Percentiles rank a stretch among this genome's conserved stretches.
These are phyloP conservation scores for Lathyrus tuberosus DNA, from an alignment of 306 rosid genomes.

Conservation along the genomic window DNA sequence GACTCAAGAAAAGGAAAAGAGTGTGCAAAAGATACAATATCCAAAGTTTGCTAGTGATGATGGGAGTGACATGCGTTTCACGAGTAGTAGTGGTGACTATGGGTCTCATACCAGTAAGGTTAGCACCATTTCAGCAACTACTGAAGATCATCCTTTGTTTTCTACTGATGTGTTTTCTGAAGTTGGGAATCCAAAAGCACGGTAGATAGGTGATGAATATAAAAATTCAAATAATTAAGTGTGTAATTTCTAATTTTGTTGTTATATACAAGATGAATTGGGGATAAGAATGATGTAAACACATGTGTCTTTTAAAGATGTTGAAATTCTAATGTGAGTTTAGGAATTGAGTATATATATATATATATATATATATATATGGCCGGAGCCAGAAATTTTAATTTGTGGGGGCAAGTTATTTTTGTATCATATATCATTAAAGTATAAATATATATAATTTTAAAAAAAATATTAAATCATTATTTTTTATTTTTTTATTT, in stretches of 20 bases:
- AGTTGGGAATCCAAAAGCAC: background rate
- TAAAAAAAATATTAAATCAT: too few relatives aligned
- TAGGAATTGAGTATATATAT: too few relatives aligned
- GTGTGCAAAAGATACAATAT: background rate
- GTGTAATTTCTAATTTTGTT: too few relatives aligned
- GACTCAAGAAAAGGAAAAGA: background rate
- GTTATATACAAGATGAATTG: background rate
- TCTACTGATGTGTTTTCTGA: background rate
- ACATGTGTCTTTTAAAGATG: too few relatives aligned
- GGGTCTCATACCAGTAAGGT: background rate
- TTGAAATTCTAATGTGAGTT: too few relatives aligned
- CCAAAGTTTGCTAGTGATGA: background rate
- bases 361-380: too few relatives aligned
- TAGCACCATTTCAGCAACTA: background rate
- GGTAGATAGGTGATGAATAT: background rate
- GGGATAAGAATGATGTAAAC: background rate
- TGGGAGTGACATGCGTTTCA: slow-evolving; percentile 6
- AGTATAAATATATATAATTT: too few relatives aligned
- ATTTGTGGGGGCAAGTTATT: too few relatives aligned
- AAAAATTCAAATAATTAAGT: too few relatives aligned
- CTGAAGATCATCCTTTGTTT: background rate
- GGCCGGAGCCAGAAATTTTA: too few relatives aligned
- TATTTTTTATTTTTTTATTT: too few relatives aligned
- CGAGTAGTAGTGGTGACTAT: slow-evolving; percentile 6
- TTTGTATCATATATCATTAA: too few relatives aligned